These are phyloP conservation scores for Saturnispora quitensis DNA, from an alignment of 805 yeast genomes.

Conservation along the genomic window DNA sequence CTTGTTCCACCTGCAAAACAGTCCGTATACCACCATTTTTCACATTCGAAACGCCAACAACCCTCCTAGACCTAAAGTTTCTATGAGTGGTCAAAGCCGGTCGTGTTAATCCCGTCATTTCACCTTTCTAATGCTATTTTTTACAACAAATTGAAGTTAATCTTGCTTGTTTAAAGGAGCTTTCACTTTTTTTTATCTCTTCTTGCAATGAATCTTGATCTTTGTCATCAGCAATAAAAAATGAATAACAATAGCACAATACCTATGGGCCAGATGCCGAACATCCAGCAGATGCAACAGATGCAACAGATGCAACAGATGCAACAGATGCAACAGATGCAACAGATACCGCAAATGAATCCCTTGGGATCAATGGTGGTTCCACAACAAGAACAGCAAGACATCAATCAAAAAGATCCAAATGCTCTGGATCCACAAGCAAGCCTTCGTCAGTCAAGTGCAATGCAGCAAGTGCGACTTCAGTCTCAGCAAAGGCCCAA, in stretches of 20 bases:
- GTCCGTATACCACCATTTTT: not conserved
- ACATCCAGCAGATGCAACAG: not conserved
- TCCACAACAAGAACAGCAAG: not conserved
- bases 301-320: not conserved
- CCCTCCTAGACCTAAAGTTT: not conserved
- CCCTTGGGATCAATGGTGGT: not conserved
- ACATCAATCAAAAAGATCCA: not conserved
- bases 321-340: not conserved
- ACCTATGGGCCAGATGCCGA: not conserved
- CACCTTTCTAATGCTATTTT: not conserved
- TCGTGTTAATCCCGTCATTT: not conserved
- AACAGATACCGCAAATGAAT: not conserved
- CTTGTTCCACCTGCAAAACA: conserved; percentile 6
- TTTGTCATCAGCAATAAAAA: not conserved
- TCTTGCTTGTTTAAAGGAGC: not conserved
- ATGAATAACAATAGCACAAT: not conserved
- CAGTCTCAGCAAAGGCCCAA: conserved; percentile 9
- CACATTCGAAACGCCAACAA: not conserved
- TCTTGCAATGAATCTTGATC: not conserved
- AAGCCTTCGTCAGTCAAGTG: conserved; percentile 12
- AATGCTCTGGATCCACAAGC: conserved; percentile 10
- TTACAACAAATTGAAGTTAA: not conserved
- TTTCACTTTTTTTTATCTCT: not conserved
- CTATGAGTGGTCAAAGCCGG: not conserved
- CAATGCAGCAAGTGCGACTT: conserved; percentile 12